A percentile compares a stretch with the other conserved stretches of the same genome.
These are phyloP conservation scores for Cercospora brassicicola DNA, from an alignment of 2,329 filamentous ascomycete species.

Conservation along the genomic window DNA sequence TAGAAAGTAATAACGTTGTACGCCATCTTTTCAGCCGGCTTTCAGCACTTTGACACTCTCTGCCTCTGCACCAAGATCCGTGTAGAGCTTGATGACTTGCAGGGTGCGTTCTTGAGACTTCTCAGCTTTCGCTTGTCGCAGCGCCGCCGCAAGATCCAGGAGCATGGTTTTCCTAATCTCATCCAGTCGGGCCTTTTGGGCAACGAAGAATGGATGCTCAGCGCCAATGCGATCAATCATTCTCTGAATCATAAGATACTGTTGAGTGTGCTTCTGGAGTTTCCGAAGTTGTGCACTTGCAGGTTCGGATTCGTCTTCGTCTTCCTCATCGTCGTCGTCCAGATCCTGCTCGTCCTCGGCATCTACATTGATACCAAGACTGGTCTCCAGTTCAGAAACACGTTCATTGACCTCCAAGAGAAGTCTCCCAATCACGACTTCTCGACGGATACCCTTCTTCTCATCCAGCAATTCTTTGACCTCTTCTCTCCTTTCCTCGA, in stretches of 20 bases:
- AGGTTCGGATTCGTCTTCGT: slow-evolving; percentile 41
- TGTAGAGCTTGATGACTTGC: slow-evolving; percentile 60
- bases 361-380: slow-evolving; percentile 55
- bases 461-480: slow-evolving; percentile 64
- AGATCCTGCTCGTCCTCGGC: slow-evolving; percentile 35
- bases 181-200: slow-evolving; percentile 57
- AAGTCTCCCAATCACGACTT: slow-evolving; percentile 62
- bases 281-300: slow-evolving; percentile 40
- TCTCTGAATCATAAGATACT: slow-evolving; percentile 58
- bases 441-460: slow-evolving; percentile 61
- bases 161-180: slow-evolving; percentile 63
- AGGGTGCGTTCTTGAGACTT: slow-evolving; percentile 49
- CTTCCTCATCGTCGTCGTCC: slow-evolving; percentile 31
- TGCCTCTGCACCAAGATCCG: slow-evolving; percentile 59
- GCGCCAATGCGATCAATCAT: slow-evolving; percentile 54
- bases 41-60: slow-evolving; percentile 62
- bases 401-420: slow-evolving; percentile 68
- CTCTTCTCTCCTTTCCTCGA: slow-evolving; percentile 64
- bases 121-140: slow-evolving; percentile 57
- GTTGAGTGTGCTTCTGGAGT: slow-evolving; percentile 57
- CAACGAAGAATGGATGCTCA: slow-evolving; percentile 63
- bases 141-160: slow-evolving; percentile 63
- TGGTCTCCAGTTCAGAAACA: slow-evolving; percentile 62
- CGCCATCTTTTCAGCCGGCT: slow-evolving; percentile 27
- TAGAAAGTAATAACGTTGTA: neutral